Percentiles rank a stretch among this genome's conserved stretches.
These are phyloP conservation scores for Neobulgaria alba DNA, from an alignment of 2,329 filamentous ascomycete genomes.

Conservation along the genomic window DNA sequence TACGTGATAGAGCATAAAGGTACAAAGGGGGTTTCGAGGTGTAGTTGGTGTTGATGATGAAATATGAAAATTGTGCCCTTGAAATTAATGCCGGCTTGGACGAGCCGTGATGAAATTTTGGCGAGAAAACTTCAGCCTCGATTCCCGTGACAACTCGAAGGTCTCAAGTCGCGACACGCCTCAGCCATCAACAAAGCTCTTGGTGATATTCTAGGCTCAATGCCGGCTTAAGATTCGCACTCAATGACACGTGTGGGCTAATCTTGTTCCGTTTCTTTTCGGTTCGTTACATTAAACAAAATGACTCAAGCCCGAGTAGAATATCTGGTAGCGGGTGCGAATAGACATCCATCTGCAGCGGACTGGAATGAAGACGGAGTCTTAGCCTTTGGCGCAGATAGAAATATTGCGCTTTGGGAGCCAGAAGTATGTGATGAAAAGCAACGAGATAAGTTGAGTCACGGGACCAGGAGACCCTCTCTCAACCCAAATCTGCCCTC, in stretches of 20 bases:
- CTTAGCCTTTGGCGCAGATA: conserved; percentile 82
- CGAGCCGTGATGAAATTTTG: too few relatives aligned
- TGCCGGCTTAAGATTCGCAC: too few relatives aligned
- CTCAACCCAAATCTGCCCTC: neutral
- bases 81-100: too few relatives aligned
- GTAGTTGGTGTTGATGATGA: too few relatives aligned
- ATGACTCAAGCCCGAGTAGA: conserved; percentile 21
- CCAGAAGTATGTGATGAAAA: conserved; percentile 51
- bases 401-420: conserved; percentile 82
- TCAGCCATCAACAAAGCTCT: too few relatives aligned
- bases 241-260: too few relatives aligned
- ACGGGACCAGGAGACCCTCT: neutral
- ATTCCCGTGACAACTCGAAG: neutral
- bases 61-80: too few relatives aligned
- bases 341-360: conserved; percentile 79
- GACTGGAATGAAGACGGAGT: conserved; percentile 75
- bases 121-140: neutral
- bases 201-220: too few relatives aligned
- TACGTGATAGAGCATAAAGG: too few relatives aligned
- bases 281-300: conserved; percentile 1
- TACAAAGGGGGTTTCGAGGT: too few relatives aligned
- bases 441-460: neutral
- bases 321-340: conserved; percentile 62
- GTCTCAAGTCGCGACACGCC: too few relatives aligned
- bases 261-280: too few relatives aligned